Conservation (phyloP, 805 yeast genomes). For the Saturnispora mendoncae region DNA sequence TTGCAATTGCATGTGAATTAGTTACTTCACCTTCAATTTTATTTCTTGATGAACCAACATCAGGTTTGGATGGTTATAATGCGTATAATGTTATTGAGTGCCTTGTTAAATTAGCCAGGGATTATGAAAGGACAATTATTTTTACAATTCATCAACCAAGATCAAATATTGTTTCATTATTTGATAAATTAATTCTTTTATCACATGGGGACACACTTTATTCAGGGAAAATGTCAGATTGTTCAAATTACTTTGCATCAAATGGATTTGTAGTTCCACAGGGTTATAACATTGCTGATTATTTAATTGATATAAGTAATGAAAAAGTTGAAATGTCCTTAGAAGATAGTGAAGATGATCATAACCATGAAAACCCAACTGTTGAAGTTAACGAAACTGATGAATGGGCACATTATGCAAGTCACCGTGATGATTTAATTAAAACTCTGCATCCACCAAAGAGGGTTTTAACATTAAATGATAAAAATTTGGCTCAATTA, state of each 20-base stretch:
- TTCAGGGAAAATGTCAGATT: conserved; percentile 74
- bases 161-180: conserved; percentile 85
- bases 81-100: conserved; percentile 88
- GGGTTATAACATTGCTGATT: conserved; percentile 92
- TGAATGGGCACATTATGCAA: conserved; percentile 84
- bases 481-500: conserved; percentile 14
- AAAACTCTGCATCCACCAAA: conserved; percentile 17
- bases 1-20: conserved; percentile 86
- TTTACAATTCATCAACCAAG: conserved; percentile 97
- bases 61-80: conserved; percentile 90
- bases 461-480: conserved; percentile 6
- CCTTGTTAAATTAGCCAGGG: conserved; percentile 68
- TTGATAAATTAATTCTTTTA: conserved; percentile 71
- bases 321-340: conserved; percentile 27
- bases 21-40: conserved; percentile 82
- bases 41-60: conserved; percentile 87
- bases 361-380: conserved; percentile 23
- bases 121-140: conserved; percentile 77
- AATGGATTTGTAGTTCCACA: conserved; percentile 78
- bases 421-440: conserved; percentile 63
- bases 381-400: conserved; percentile 34
- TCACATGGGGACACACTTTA: conserved; percentile 82
- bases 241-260: conserved; percentile 64
- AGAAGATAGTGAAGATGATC: conserved; percentile 17
- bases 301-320: conserved; percentile 82